These are phyloP conservation scores for Henckelia pumila DNA, from an alignment of 257 asterid species.

Conservation along the genomic window DNA sequence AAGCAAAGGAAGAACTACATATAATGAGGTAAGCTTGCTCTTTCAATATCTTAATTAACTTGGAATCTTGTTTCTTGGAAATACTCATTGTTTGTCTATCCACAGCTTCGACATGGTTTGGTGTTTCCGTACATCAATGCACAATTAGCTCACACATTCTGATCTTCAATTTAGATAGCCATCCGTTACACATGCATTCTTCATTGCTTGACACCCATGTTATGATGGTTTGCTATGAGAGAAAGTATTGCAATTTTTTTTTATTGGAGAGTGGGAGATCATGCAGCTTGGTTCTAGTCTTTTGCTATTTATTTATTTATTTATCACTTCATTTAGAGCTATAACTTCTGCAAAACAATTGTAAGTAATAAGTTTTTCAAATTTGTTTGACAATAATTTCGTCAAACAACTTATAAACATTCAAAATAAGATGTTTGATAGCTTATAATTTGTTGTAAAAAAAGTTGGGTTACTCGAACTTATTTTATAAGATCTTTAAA, in stretches of 20 bases:
- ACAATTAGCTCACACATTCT: background rate
- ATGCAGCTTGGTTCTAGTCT: background rate
- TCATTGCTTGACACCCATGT: too few species aligned
- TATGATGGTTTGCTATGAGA: background rate
- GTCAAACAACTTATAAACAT: too few species aligned
- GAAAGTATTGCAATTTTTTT: too few species aligned
- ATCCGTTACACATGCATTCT: background rate
- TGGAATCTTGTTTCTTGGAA: background rate
- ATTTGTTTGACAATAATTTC: too few species aligned
- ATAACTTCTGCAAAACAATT: too few species aligned
- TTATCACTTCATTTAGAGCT: background rate
- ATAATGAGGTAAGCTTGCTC: constrained; percentile 65
- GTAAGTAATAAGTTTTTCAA: too few species aligned
- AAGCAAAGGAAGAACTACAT: constrained; percentile 88
- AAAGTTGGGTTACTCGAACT: too few species aligned
- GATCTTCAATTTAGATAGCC: background rate
- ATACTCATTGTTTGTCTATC: background rate
- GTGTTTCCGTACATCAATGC: background rate
- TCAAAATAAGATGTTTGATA: too few species aligned
- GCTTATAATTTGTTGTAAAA: too few species aligned
- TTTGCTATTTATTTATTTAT: background rate
- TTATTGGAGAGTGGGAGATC: background rate
- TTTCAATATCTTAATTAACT: too few species aligned
- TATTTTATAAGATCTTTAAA: too few species aligned
- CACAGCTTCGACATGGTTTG: background rate